Evolutionary conservation across 352 stramenopile species (phyloP).

Genomic region (Phytopythium oedochilum): DNA sequence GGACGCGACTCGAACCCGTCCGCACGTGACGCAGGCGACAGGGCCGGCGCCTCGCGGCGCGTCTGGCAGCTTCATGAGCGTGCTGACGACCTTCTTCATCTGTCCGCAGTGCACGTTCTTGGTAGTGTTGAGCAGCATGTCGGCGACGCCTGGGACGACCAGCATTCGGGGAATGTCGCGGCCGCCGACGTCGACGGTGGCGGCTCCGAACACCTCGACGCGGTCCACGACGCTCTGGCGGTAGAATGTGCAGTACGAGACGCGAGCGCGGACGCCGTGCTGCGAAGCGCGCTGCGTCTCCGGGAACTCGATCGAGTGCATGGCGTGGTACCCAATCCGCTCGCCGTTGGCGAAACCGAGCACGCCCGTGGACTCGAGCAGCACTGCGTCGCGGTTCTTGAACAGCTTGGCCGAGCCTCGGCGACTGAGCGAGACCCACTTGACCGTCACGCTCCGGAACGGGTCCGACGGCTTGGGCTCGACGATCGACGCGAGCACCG

Average conservation of each 20-base stretch:
- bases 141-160: constrained; percentile 23
- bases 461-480: constrained; percentile 17
- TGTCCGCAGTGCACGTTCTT: constrained; percentile 23
- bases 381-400: constrained; percentile 48
- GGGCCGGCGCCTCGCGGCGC: not conserved
- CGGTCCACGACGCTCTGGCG: constrained; percentile 21
- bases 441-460: constrained; percentile 28
- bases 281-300: constrained; percentile 8
- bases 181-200: constrained; percentile 16
- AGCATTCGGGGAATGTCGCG: constrained; percentile 19
- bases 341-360: constrained; percentile 28
- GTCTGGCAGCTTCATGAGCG: constrained; percentile 11
- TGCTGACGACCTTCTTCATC: constrained; percentile 28
- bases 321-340: constrained; percentile 38
- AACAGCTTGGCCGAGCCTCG: constrained; percentile 20
- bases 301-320: constrained; percentile 42
- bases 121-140: constrained; percentile 16
- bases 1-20: constrained; percentile 6
- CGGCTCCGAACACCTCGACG: constrained; percentile 34
- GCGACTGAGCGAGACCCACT: constrained; percentile 28
- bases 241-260: constrained; percentile 41
- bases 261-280: constrained; percentile 28
- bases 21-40: constrained; percentile 7
- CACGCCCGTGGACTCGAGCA: constrained; percentile 42
- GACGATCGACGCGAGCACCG: constrained; percentile 27